phyloP scores from a whole-genome alignment of 228 moss, liverwort and hornwort species.

The Sphagnum magellanicum region DNA sequence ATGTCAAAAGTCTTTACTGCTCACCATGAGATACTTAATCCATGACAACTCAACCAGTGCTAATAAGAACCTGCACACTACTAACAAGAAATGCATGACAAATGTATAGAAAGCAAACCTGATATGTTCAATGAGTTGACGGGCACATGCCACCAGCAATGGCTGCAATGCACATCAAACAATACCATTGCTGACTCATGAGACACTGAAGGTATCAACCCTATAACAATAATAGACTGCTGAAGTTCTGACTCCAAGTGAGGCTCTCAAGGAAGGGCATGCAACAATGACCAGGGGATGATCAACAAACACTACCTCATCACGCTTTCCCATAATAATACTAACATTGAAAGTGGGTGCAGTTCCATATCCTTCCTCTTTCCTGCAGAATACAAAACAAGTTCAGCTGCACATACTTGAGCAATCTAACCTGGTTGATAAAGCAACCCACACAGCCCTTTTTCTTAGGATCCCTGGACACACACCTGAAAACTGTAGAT shows the following conservation, averaged over 20 bases:
- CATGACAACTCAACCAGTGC: no score
- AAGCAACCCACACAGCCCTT: no score
- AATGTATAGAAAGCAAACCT: conserved; percentile 29
- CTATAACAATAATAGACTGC: not conserved
- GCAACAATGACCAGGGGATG: no score
- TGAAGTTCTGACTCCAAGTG: not conserved
- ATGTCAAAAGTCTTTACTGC: no score
- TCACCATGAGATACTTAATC: no score
- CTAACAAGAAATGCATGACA: no score
- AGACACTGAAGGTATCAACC: not conserved
- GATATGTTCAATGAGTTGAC: conserved; percentile 76
- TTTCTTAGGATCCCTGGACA: no score
- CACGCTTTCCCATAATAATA: conserved; percentile 81
- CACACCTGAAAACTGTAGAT: not conserved
- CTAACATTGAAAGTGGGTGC: conserved; percentile 57
- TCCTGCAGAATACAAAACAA: conserved; percentile 27
- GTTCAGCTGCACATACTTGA: not conserved
- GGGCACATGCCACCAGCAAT: conserved; percentile 69
- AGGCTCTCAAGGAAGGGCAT: no score
- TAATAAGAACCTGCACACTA: no score
- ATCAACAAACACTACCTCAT: conserved; percentile 35
- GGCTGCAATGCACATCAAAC: conserved; percentile 35
- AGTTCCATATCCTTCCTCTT: conserved; percentile 78
- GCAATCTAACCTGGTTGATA: not conserved
- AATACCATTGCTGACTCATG: not conserved